Base-by-base conservation (phyloP, 2,329 filamentous ascomycete genomes). In the Pyrenophora tritici-repentis region DNA sequence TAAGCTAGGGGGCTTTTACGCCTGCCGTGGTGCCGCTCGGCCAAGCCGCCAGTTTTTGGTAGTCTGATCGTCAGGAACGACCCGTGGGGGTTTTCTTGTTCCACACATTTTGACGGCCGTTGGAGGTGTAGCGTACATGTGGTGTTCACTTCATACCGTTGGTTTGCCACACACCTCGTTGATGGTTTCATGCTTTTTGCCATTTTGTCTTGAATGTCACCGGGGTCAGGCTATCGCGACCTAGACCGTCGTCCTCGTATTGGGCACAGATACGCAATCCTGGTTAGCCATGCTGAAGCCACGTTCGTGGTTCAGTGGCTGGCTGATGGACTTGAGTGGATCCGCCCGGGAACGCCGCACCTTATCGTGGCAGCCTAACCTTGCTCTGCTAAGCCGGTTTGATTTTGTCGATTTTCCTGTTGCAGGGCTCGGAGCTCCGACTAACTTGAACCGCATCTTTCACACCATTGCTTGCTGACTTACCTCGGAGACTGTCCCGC, bases 261-360 rank as follows among this genome's bases (percentile, higher is more conserved):
- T 44, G 31, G 33, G 35, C 20, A 33, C 43, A 41, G 44, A 40
- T 46, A 46, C 18, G 34, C 47, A 26, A 35, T 42, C 37, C 26
- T 50, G 47, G 18, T 20, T 13, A 29, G 26, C 26, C 47, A 46
- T 40, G n/a, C 26, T 10, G 10, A 42, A 37, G 29, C 32, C 47
- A 54, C 42, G 47, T 50, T 54, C 20, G 36, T 49, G 39, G 33
- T 36, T 18, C 24, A 41, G 14, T 50, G 37, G 37, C 34, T 54
- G 46, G 41, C 51, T 48, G 43, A 34, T 39, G 47, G 31, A 26
- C 33, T 18, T 20, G 18, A 6, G 37, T 24, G 1, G 26, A 29
- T 48, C 31, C 39, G 29, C 17, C 36, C 47, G 42, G 47, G 51
- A 46, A 38, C 47, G 47, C 42, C 47, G 47, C 51, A 46, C 46